Percentiles rank a stretch among this genome's conserved stretches.
These are phyloP conservation scores for Sarocladium kiliense DNA, from an alignment of 2,329 filamentous ascomycete genomes.

Conservation along the genomic window DNA sequence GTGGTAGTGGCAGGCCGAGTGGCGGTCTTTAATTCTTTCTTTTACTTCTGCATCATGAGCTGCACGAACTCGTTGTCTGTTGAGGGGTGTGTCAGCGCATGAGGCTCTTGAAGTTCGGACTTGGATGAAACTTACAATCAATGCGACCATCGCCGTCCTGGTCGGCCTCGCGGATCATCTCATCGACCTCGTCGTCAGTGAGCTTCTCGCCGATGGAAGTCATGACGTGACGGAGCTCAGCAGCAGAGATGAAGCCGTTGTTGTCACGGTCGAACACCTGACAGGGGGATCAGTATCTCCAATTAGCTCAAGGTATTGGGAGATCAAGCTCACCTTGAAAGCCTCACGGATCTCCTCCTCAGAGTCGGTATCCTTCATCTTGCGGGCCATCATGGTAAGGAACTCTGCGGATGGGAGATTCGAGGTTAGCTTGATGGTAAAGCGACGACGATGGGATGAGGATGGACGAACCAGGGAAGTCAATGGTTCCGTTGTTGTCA, in stretches of 20 bases:
- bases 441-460: neutral
- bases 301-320: too few species aligned
- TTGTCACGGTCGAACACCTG: constrained; percentile 82
- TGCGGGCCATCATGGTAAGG: constrained; percentile 88
- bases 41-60: constrained; percentile 93
- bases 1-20: neutral
- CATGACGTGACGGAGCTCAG: constrained; percentile 86
- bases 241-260: constrained; percentile 87
- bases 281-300: neutral
- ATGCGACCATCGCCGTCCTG: constrained; percentile 86
- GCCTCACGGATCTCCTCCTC: constrained; percentile 88
- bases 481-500: constrained; percentile 89
- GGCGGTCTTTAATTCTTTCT: neutral
- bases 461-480: constrained; percentile 69
- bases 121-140: constrained; percentile 66
- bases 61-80: constrained; percentile 84
- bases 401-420: constrained; percentile 57
- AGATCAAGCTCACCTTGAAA: constrained; percentile 61
- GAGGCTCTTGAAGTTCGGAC: too few species aligned
- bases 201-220: constrained; percentile 89
- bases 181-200: constrained; percentile 84
- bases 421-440: neutral
- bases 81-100: constrained; percentile 10
- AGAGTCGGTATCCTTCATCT: constrained; percentile 91
- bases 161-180: constrained; percentile 90